Percentiles rank a stretch among this genome's conserved stretches.
These are phyloP conservation scores for Podaxis pistillaris DNA, from an alignment of 768 basidiomycete genomes.

Conservation along the genomic window DNA sequence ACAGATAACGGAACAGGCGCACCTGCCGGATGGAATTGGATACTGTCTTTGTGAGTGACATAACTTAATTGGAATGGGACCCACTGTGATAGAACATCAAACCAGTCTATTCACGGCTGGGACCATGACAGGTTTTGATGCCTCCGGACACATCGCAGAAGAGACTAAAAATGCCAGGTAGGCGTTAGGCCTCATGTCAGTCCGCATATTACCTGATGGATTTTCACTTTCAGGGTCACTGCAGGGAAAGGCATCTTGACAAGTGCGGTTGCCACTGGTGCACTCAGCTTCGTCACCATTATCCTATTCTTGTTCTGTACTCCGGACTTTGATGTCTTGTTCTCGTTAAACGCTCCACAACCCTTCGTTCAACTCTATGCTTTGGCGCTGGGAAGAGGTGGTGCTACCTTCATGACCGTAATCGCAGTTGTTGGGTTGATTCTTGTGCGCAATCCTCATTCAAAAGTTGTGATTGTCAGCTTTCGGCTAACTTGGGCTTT, in stretches of 20 bases:
- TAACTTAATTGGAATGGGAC: not conserved
- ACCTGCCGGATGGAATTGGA: slow-evolving; percentile 87
- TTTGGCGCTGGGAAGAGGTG: slow-evolving; percentile 75
- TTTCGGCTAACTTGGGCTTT: slow-evolving; percentile 1
- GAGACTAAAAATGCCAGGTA: slow-evolving; percentile 82
- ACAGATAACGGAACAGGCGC: slow-evolving; percentile 89
- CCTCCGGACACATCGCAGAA: slow-evolving; percentile 84
- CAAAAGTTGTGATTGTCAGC: not conserved
- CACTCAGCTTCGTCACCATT: slow-evolving; percentile 74
- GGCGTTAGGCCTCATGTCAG: not conserved
- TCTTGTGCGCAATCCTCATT: slow-evolving; percentile 48
- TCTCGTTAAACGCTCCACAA: slow-evolving; percentile 78
- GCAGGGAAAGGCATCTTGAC: slow-evolving; percentile 82
- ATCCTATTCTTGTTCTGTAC: slow-evolving; percentile 86
- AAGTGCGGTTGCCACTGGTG: slow-evolving; percentile 74
- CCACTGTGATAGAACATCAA: slow-evolving; percentile 9
- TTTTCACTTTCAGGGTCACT: slow-evolving; percentile 47
- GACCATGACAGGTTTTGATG: slow-evolving; percentile 89
- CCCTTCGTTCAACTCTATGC: slow-evolving; percentile 90
- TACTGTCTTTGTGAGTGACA: slow-evolving; percentile 68
- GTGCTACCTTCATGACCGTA: slow-evolving; percentile 84
- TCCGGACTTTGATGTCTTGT: slow-evolving; percentile 73
- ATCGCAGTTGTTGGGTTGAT: slow-evolving; percentile 85
- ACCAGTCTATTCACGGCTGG: slow-evolving; percentile 81
- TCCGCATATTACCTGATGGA: slow-evolving; percentile 2